Conservation (phyloP, 192 early-diverging fungal species). For the Spizellomyces sp. region DNA sequence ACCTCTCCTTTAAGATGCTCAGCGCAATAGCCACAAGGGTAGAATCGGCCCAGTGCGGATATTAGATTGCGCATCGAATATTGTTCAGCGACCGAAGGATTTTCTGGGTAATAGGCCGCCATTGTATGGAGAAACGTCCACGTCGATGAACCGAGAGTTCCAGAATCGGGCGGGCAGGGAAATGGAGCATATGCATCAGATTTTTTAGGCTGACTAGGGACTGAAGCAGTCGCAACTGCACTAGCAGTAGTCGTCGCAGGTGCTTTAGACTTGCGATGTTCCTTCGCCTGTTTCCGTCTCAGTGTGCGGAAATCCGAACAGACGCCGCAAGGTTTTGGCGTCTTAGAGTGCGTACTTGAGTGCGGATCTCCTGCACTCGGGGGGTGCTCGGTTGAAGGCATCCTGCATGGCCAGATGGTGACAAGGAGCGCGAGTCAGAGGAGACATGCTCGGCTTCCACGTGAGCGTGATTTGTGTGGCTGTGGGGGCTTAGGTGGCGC, state of each 20-base stretch:
- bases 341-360: not conserved
- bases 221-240: not conserved
- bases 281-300: constrained; percentile 11
- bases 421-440: too few species aligned
- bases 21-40: constrained; percentile 91
- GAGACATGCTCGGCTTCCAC: too few species aligned
- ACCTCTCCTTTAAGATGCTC: constrained; percentile 81
- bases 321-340: constrained; percentile 22
- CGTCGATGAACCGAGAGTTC: constrained; percentile 81
- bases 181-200: constrained; percentile 2
- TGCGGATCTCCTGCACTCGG: too few species aligned
- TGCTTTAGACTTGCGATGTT: not conserved
- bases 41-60: constrained; percentile 78
- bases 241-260: not conserved
- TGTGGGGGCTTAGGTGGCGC: too few species aligned
- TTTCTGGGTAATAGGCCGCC: constrained; percentile 93
- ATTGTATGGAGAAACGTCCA: constrained; percentile 99
- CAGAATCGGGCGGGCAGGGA: constrained; percentile 79
- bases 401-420: too few species aligned
- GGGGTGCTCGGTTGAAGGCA: too few species aligned
- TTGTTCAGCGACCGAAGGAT: constrained; percentile 71
- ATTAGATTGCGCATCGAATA: constrained; percentile 75
- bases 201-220: not conserved
- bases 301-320: constrained; percentile 20
- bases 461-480: too few species aligned